Evolutionary conservation across 352 stramenopile species (phyloP).

Genomic region (Phytopythium aichiense): DNA sequence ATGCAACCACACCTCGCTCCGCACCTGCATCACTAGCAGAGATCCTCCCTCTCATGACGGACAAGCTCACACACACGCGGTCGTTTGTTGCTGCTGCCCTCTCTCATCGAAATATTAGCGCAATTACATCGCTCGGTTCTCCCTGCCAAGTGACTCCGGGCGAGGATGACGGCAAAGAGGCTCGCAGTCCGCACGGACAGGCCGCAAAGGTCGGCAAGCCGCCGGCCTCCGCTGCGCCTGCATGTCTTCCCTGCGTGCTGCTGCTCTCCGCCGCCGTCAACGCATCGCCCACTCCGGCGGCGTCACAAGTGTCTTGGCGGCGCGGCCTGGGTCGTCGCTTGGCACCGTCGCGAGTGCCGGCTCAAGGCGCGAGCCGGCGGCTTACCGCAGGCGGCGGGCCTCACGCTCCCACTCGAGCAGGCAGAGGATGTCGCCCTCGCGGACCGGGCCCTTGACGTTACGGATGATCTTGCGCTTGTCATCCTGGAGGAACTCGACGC

Average conservation of each 20-base stretch:
- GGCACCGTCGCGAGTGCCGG: conserved; percentile 2
- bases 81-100: conserved; percentile 7
- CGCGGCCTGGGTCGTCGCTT: conserved; percentile 14
- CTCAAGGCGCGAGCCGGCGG: conserved; percentile 8
- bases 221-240: neutral
- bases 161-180: neutral
- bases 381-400: conserved; percentile 97
- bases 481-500: conserved; percentile 99
- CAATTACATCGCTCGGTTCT: conserved; percentile 29
- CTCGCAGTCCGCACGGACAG: neutral
- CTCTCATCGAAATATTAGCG: conserved; percentile 67
- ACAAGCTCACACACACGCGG: neutral
- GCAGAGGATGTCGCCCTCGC: conserved; percentile 98
- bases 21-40: no score
- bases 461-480: conserved; percentile 98
- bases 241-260: neutral
- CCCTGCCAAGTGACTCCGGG: conserved; percentile 18
- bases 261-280: neutral
- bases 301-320: conserved; percentile 8
- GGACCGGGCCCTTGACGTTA: conserved; percentile 99
- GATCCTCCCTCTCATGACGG: no score
- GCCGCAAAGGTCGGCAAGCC: neutral
- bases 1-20: no score
- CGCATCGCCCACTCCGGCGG: conserved; percentile 7
- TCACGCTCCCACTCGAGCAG: conserved; percentile 99